Conservation (phyloP, 208 protist species). For the Vickermania spadyakhi region DNA sequence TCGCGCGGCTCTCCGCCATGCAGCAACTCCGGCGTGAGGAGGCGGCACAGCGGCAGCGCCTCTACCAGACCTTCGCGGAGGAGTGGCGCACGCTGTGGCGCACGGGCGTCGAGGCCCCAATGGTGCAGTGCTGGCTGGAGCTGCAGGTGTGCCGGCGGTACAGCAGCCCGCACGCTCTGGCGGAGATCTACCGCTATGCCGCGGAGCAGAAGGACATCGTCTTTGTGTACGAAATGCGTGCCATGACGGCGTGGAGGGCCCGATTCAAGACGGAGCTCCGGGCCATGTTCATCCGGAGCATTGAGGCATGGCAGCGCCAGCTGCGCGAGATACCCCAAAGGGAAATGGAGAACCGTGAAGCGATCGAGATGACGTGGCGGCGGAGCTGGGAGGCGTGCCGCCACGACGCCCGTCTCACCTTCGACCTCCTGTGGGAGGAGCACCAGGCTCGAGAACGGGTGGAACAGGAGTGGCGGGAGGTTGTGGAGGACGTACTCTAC, state of each 20-base stretch:
- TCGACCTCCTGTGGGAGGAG: slow-evolving; percentile 4
- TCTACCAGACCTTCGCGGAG: slow-evolving; percentile 9
- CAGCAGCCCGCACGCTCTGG: neutral
- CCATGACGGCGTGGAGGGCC: slow-evolving; percentile 9
- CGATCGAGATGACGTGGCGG: slow-evolving; percentile 22
- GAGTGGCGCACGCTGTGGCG: slow-evolving; percentile 14
- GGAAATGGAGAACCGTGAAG: slow-evolving; percentile 32
- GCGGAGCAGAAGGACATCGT: slow-evolving; percentile 47
- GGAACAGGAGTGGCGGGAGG: neutral
- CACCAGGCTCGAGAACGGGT: neutral
- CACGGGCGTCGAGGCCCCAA: slow-evolving; percentile 10
- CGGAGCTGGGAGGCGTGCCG: neutral
- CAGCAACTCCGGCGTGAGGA: slow-evolving; percentile 34
- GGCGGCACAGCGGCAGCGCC: slow-evolving; percentile 24
- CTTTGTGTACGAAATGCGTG: slow-evolving; percentile 14
- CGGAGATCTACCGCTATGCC: slow-evolving; percentile 31
- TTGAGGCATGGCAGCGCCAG: slow-evolving; percentile 16
- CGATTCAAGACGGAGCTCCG: slow-evolving; percentile 7
- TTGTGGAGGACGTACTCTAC: too few species aligned
- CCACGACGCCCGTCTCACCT: neutral
- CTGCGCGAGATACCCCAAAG: slow-evolving; percentile 19
- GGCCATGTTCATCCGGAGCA: slow-evolving; percentile 8
- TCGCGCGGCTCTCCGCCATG: slow-evolving; percentile 2
- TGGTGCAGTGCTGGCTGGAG: slow-evolving; percentile 26
- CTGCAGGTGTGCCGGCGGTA: slow-evolving; percentile 28